Conservation (phyloP, 352 stramenopile genomes). For the Globisporangium paroecandrum region DNA sequence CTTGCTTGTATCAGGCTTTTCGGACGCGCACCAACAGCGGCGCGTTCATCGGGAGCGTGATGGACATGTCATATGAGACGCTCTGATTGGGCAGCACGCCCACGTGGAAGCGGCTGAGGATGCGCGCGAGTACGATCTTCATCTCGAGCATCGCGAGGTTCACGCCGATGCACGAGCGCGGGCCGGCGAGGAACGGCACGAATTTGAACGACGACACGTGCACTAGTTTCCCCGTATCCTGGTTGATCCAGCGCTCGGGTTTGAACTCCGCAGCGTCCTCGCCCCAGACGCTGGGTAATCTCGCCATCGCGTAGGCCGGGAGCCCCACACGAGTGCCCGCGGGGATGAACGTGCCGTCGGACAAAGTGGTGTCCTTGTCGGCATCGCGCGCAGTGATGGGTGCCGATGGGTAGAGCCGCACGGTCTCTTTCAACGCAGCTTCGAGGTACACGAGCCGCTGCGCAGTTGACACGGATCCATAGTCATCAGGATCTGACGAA, state of each 20-base stretch:
- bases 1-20: not conserved
- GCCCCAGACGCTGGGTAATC: conserved; percentile 59
- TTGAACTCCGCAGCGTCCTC: conserved; percentile 42
- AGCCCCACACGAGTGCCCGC: conserved; percentile 44
- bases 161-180: too few species aligned
- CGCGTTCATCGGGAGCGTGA: conserved; percentile 20
- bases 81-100: conserved; percentile 12
- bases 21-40: conserved; percentile 10
- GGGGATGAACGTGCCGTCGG: conserved; percentile 64
- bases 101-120: conserved; percentile 36
- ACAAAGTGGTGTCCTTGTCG: conserved; percentile 47
- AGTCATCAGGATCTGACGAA: not conserved
- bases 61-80: conserved; percentile 23
- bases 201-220: conserved; percentile 1
- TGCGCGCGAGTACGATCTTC: conserved; percentile 31
- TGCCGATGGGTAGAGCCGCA: conserved; percentile 56
- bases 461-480: conserved; percentile 32
- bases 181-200: too few species aligned
- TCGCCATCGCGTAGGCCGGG: conserved; percentile 47
- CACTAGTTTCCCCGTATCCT: conserved; percentile 24
- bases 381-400: conserved; percentile 35
- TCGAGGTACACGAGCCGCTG: conserved; percentile 56
- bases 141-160: conserved; percentile 37
- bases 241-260: conserved; percentile 59
- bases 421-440: conserved; percentile 52